Base-by-base conservation (phyloP, 1,139 yeast species). In the Sugiyamaella novakii region DNA sequence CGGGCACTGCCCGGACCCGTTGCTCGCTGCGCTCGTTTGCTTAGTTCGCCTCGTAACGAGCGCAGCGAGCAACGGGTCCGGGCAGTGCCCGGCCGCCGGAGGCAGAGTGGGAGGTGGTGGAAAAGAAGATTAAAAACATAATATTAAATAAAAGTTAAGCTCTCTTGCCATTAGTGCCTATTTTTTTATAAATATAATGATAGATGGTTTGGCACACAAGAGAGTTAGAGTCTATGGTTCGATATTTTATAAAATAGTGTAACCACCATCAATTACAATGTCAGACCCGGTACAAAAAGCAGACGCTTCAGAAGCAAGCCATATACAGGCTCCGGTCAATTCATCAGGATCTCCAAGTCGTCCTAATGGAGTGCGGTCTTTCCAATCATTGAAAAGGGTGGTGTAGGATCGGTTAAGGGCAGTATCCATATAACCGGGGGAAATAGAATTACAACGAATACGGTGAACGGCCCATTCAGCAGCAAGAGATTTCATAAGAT, bases 241-340 rank as follows among this genome's bases (percentile, higher is more conserved):
- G 33, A 8, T 12, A 12, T 3, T 21, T 57, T 65, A 69, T 54
- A 69, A 53, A 21, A 66, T 57, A 31, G 76, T 72, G 71, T 83
- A 82, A 37, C 87, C 88, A 53, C 88, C 88, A 59, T 83, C 88
- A 52, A 83, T 83, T 53, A 80, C 69, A 50, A 82, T 70, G 58
- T 83, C 85, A 30, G 80, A 70, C 30, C 88, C 88, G 14, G 87
- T 83, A 59, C 84, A 79, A 69, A 74, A 83, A 27, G 83, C 73
- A 28, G 82, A 73, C 22, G 87, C 87, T 56, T 79, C 78, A 42
- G 75, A 67, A 12, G 87, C 87, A 55, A 83, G 75, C 72, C 81
- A 83, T 59, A 83, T 76, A 63, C 81, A 80, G 30, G 85, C 84
- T 48, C 87, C 86, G 36, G 81, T 82, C 61, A 83, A 75, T 68